phyloP scores from a whole-genome alignment of 2,329 filamentous ascomycete species.

The Paecilomyces fulvus region DNA sequence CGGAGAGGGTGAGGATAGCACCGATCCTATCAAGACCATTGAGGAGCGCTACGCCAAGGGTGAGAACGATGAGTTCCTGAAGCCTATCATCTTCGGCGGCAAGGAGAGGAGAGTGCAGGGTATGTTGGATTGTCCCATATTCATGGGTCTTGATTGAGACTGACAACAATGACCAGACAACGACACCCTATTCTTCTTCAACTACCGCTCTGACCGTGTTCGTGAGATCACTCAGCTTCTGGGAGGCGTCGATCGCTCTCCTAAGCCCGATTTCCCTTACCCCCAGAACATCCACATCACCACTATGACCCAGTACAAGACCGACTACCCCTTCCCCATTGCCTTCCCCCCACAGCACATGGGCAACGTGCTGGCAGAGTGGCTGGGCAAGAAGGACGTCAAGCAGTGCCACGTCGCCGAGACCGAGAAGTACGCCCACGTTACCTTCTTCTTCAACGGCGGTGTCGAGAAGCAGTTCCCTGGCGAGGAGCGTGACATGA shows the following conservation, averaged over 20 bases:
- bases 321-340: constrained; percentile 81
- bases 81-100: constrained; percentile 90
- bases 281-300: constrained; percentile 80
- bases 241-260: constrained; percentile 84
- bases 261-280: constrained; percentile 83
- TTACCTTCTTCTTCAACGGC: constrained; percentile 99
- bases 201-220: constrained; percentile 97
- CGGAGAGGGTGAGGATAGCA: constrained; percentile 78
- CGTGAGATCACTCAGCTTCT: constrained; percentile 93
- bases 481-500: constrained; percentile 85
- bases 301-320: constrained; percentile 99
- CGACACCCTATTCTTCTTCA: constrained; percentile 99
- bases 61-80: constrained; percentile 96
- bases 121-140: constrained; percentile 29
- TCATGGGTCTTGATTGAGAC: constrained; percentile 2
- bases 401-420: constrained; percentile 96
- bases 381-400: constrained; percentile 78
- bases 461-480: constrained; percentile 95
- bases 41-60: constrained; percentile 78
- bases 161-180: constrained; percentile 50
- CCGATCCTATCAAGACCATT: constrained; percentile 77
- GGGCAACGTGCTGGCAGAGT: constrained; percentile 97
- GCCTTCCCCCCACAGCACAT: constrained; percentile 93
- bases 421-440: constrained; percentile 99
- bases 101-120: constrained; percentile 78